Evolutionary conservation across 768 basidiomycete species (phyloP).

Genomic region (Daedaleopsis sinensis): DNA sequence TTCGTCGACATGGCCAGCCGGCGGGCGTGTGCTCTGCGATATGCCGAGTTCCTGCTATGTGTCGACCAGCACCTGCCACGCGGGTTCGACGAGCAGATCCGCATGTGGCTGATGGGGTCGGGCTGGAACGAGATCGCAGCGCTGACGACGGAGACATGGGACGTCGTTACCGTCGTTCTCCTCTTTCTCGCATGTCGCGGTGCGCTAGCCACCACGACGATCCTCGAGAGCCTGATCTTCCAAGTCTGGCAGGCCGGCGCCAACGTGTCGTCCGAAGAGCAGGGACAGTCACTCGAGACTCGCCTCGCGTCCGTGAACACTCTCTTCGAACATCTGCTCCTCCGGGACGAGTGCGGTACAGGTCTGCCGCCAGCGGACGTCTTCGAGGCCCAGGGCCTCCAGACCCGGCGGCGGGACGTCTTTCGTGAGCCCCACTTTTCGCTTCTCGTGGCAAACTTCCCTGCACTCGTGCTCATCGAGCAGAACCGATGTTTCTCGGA

Average conservation of each 20-base stretch:
- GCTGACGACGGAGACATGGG: constrained; percentile 67
- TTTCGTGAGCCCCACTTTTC: constrained; percentile 70
- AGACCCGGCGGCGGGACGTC: constrained; percentile 68
- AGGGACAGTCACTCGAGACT: constrained; percentile 45
- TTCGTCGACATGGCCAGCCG: constrained; percentile 49
- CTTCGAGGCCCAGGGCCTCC: constrained; percentile 68
- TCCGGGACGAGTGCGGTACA: constrained; percentile 50
- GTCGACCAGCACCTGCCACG: constrained; percentile 77
- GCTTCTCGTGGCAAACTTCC: constrained; percentile 62
- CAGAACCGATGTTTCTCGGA: constrained; percentile 55
- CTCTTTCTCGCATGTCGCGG: constrained; percentile 67
- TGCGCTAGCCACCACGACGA: constrained; percentile 70
- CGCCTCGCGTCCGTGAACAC: constrained; percentile 66
- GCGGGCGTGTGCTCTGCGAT: constrained; percentile 60
- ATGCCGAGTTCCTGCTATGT: constrained; percentile 70
- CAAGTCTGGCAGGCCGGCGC: constrained; percentile 73
- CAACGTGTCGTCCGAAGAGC: constrained; percentile 37
- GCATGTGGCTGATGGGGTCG: constrained; percentile 71
- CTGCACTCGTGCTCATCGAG: constrained; percentile 72
- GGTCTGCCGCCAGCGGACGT: constrained; percentile 49
- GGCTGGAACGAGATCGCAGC: constrained; percentile 66
- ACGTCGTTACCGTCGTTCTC: constrained; percentile 61
- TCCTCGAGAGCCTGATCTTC: constrained; percentile 76
- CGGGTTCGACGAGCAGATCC: constrained; percentile 71
- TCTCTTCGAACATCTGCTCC: constrained; percentile 61